Evolutionary conservation across 345 rosid species (phyloP), one percentile per base, ranked within the genome.

Genomic region (Corchorus olitorius): DNA sequence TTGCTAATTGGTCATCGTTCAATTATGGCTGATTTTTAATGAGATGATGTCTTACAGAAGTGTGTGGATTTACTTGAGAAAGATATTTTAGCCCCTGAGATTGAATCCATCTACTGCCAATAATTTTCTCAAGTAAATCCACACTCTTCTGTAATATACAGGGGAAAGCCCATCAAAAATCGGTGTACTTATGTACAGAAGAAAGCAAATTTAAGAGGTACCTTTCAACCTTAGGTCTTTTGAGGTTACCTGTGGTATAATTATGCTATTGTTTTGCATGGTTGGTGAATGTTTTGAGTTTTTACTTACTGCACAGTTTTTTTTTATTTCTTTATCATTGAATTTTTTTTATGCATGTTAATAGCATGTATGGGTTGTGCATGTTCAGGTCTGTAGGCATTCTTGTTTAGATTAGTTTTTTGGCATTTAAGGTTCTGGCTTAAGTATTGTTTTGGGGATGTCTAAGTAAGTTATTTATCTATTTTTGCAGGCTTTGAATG

Each of bases 201-300:
- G 84, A 65, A 87, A 92, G 76, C 88, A 81, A 81, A 45, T 86
- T 71, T 78, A 84, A 76, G 92, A 95, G 99, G 99, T 95, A 87
- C 58, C 39, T 78, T 27, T 27, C 27, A 27, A 27, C 27, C 27
- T 27, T 27, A 27, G 27, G 27, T 27, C 27, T 27, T 27, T 27
- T 27, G 27, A 27, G 27, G 27, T 27, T 27, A 27, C 27, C 12
- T 60, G 33, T 72, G 34, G 34, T 67, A 39, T 33, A 33, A 55
- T 22, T 48, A n/a, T 58, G 20, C 37, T 67, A 14, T 22, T 22
- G 39, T 22, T 56, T 72, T 39, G 48, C 65, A 55, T 14, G 65
- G 49, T 45, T 72, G 50, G 19, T 41, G 5, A 53, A 8, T 54
- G 1, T 39, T n/a, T 41, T 20, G 43, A 17, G 55, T 17, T 52